Base-by-base conservation (phyloP, 2,329 filamentous ascomycete genomes). In the Epichloe uncinata region DNA sequence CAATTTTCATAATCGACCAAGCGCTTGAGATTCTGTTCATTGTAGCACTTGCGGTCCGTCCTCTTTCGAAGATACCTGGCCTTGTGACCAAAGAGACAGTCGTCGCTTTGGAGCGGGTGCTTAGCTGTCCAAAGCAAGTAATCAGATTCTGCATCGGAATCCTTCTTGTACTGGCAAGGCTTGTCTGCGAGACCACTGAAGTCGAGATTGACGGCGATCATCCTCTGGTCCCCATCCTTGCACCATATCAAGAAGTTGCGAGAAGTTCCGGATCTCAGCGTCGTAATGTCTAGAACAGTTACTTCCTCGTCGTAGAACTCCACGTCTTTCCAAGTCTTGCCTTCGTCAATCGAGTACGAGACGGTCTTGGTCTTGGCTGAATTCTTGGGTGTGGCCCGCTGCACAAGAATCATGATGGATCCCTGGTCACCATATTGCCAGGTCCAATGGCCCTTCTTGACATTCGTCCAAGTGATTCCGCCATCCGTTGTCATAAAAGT, bases 341-440 rank as follows among this genome's bases (percentile, higher is more conserved):
- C 93, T 61, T 91, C 85, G 61, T 98, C 84, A 9, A 82, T 72
- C 15, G 87, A 84, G 68, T 93, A 96, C 51, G 79, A 81, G 40
- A 94, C 69, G 2, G 71, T 69, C 48, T 86, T 79, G 2, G 84
- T 86, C 61, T 78, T 80, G 48, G 90, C 70, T 1, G 73, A 68
- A 55, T 84, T 84, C 4, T 85, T 88, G 47, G 79, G 73, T 48
- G 75, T 76, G 13, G 77, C 74, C 51, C 88, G 81, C 60, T 85
- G 79, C 20, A 91, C 89, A 45, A 98, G 83, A 41, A 95, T 87
- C 54, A 97, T 81, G 58, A 97, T 84, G 5, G 88, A 93, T 30
- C 93, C 93, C 64, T 95, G 88, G 59, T 98, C 94, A 52, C 93
- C 94, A 63, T 88, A 95, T 61, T 95, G 87, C 88, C 89, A 98